A percentile compares a stretch with the other conserved stretches of the same genome.
Evolutionary conservation across 2,329 filamentous ascomycete genomes (phyloP).

Genomic region (Aspergillus fructus): DNA sequence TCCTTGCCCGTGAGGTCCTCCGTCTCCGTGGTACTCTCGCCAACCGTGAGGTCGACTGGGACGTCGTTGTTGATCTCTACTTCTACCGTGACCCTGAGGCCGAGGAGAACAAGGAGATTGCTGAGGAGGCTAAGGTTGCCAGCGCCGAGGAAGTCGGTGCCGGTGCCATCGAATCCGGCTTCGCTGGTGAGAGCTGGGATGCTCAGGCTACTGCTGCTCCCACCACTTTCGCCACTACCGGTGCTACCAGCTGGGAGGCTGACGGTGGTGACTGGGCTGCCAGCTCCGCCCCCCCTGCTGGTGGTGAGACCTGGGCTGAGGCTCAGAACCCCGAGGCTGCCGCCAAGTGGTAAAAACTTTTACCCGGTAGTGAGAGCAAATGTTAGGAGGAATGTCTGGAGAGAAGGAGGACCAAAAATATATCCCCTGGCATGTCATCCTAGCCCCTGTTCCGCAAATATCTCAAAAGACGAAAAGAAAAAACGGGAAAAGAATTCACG

Average conservation of each 20-base stretch:
- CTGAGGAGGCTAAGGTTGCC: constrained; percentile 78
- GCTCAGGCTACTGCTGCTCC: constrained; percentile 64
- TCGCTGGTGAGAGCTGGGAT: constrained; percentile 82
- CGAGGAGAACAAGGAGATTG: constrained; percentile 94
- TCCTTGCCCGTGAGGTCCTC: constrained; percentile 99
- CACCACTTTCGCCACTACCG: constrained; percentile 64
- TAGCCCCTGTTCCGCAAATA: constrained; percentile 36
- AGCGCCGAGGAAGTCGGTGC: constrained; percentile 81
- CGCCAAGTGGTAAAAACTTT: constrained; percentile 41
- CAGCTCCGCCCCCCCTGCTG: constrained; percentile 40
- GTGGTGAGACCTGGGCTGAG: constrained; percentile 44
- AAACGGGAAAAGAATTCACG: constrained; percentile 34
- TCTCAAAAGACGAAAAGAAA: constrained; percentile 33
- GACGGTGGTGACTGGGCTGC: constrained; percentile 55
- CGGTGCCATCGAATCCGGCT: constrained; percentile 75
- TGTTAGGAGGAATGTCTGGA: constrained; percentile 30
- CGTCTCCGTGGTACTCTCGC: constrained; percentile 96
- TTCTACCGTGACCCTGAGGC: constrained; percentile 99
- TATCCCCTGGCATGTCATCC: constrained; percentile 40
- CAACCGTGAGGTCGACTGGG: constrained; percentile 95
- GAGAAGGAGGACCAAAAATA: constrained; percentile 15
- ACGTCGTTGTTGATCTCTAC: constrained; percentile 99
- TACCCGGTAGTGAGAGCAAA: constrained; percentile 27
- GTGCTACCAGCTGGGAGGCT: constrained; percentile 63
- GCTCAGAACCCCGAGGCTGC: constrained; percentile 32